Conservation (phyloP, 257 asterid species). For the Paraleonurus japonicus region DNA sequence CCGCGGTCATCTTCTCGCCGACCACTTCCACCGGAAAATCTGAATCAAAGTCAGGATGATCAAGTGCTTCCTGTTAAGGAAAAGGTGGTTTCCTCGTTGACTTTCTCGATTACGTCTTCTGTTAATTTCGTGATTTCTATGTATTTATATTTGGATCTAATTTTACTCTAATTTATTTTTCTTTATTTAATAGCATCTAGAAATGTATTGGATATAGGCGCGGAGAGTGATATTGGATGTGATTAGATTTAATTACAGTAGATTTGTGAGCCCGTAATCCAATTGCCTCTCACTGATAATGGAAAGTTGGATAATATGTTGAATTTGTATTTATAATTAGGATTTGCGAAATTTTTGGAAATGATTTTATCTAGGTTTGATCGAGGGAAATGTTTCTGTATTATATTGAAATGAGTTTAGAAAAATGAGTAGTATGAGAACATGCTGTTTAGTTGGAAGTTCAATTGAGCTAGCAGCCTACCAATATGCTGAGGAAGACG, state of each 20-base stretch:
- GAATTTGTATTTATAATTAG: not conserved
- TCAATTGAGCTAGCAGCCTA: not conserved
- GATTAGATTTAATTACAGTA: not conserved
- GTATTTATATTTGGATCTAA: slow-evolving; percentile 1
- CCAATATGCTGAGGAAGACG: slow-evolving; percentile 2
- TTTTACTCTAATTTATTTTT: not conserved
- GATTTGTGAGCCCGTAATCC: not conserved
- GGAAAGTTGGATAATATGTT: not conserved
- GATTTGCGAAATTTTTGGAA: not conserved
- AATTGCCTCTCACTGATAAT: not conserved
- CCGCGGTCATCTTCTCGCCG: slow-evolving; percentile 51
- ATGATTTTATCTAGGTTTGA: not conserved
- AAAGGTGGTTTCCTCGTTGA: slow-evolving; percentile 5
- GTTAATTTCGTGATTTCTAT: not conserved
- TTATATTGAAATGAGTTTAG: not conserved
- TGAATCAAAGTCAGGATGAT: slow-evolving; percentile 15
- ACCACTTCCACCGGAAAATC: slow-evolving; percentile 41
- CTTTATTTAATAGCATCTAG: not conserved
- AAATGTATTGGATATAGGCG: not conserved
- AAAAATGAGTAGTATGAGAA: not conserved
- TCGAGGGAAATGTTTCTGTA: not conserved
- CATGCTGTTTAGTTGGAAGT: not conserved
- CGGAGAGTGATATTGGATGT: not conserved
- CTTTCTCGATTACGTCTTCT: not conserved
- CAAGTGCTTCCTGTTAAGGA: slow-evolving; percentile 14